These are phyloP conservation scores for Funneliformis mosseae DNA, from an alignment of 192 early-diverging fungal species.

Conservation along the genomic window DNA sequence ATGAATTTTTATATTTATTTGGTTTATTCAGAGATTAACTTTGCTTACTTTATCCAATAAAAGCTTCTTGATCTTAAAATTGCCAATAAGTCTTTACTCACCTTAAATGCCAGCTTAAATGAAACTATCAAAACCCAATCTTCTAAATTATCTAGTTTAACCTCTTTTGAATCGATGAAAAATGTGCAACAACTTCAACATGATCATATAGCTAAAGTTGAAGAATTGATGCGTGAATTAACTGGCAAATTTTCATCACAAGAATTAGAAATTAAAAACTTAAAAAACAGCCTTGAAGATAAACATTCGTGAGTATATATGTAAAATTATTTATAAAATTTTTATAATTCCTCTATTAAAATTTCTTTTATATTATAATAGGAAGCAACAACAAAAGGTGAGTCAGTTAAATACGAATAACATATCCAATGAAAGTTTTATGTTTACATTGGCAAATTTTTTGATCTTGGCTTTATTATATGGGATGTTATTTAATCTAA, in stretches of 20 bases:
- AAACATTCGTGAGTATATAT: slow-evolving; percentile 26
- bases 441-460: not conserved
- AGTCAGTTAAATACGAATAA: not conserved
- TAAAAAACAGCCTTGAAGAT: slow-evolving; percentile 2
- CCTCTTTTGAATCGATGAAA: slow-evolving; percentile 1
- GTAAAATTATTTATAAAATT: not conserved
- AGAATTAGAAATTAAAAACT: slow-evolving; percentile 14
- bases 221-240: slow-evolving; percentile 15
- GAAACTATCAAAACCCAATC: slow-evolving; percentile 17
- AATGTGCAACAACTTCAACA: slow-evolving; percentile 18
- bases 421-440: not conserved
- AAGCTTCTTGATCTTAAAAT: slow-evolving; percentile 30
- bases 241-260: slow-evolving; percentile 14
- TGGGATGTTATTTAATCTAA: slow-evolving; percentile 7
- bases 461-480: slow-evolving; percentile 9
- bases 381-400: slow-evolving; percentile 22
- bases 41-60: not conserved
- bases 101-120: not conserved
- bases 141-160: not conserved
- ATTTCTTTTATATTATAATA: not conserved
- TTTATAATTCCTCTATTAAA: not conserved
- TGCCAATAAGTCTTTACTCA: slow-evolving; percentile 23
- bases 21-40: not conserved
- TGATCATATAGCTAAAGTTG: slow-evolving; percentile 16
- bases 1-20: not conserved